phyloP scores from a whole-genome alignment of 441 rosid genomes.

The Manihot esculenta region DNA sequence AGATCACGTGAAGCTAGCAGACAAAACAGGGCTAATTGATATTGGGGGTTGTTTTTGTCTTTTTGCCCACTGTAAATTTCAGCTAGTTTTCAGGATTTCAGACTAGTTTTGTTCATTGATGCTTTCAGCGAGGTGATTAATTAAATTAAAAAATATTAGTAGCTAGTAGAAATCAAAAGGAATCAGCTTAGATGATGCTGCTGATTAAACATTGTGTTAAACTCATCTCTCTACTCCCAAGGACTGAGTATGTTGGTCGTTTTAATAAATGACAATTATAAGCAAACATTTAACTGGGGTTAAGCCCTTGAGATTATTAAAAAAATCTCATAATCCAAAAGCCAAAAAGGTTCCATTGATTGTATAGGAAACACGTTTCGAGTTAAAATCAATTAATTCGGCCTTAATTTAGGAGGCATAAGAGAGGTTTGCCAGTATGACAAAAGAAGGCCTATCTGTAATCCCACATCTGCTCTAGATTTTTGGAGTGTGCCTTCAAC shows the following conservation, averaged over 20 bases:
- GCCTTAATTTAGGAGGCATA: too few species aligned
- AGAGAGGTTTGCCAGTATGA: too few species aligned
- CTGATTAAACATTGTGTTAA: too few species aligned
- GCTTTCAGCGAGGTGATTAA: neutral
- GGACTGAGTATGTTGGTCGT: constrained; percentile 50
- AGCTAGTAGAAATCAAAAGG: neutral
- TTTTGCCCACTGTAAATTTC: constrained; percentile 47
- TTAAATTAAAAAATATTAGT: neutral
- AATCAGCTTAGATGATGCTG: constrained; percentile 10
- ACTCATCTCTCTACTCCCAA: constrained; percentile 15
- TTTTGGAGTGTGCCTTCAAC: too few species aligned
- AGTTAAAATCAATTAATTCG: too few species aligned
- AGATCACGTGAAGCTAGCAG: constrained; percentile 62
- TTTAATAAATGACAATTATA: constrained; percentile 12
- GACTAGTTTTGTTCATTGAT: neutral
- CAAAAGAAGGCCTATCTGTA: too few species aligned
- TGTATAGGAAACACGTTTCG: neutral
- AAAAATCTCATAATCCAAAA: neutral
- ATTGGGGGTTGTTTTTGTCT: constrained; percentile 22
- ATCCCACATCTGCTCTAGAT: neutral
- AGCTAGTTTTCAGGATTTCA: constrained; percentile 25
- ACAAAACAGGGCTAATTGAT: constrained; percentile 32
- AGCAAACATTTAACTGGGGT: constrained; percentile 14
- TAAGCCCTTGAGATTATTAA: constrained; percentile 4
- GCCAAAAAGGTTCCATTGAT: constrained; percentile 3